phyloP scores from a whole-genome alignment of 2,329 filamentous ascomycete species.

The Epichloe bromicola region DNA sequence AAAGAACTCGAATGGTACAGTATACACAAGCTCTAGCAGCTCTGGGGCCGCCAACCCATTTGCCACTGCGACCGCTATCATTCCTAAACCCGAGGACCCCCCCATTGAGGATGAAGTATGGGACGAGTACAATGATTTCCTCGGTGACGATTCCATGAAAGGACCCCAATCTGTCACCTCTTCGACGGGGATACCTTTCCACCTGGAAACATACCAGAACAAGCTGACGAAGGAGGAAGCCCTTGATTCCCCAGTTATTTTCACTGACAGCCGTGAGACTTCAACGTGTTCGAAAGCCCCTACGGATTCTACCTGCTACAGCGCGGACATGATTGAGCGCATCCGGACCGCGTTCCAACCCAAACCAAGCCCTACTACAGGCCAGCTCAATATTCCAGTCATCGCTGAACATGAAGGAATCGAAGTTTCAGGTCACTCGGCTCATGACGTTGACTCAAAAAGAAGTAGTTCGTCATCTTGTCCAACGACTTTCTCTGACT shows the following conservation, averaged over 20 bases:
- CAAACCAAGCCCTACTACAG: conserved; percentile 27
- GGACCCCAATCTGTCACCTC: conserved; percentile 40
- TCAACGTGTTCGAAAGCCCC: conserved; percentile 22
- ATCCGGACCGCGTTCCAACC: conserved; percentile 35
- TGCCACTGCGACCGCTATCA: conserved; percentile 50
- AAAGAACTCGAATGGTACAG: conserved; percentile 54
- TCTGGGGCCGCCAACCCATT: conserved; percentile 46
- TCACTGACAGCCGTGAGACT: conserved; percentile 17
- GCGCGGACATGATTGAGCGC: conserved; percentile 40
- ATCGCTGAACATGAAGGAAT: not conserved
- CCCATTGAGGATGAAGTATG: conserved; percentile 76
- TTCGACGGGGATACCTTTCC: conserved; percentile 42
- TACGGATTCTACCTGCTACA: conserved; percentile 37
- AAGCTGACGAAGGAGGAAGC: conserved; percentile 22
- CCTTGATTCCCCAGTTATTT: conserved; percentile 37
- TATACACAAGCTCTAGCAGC: conserved; percentile 44
- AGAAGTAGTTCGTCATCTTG: conserved; percentile 19
- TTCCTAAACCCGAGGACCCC: conserved; percentile 50
- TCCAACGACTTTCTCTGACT: conserved; percentile 27
- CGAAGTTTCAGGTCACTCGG: not conserved
- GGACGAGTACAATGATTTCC: conserved; percentile 85
- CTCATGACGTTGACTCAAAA: conserved; percentile 10
- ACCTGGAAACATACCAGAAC: conserved; percentile 36
- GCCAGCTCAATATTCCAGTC: not conserved
- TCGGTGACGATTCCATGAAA: conserved; percentile 47